Conservation (phyloP, 2,329 filamentous ascomycete genomes). For the Pseudogymnoascus sp. region DNA sequence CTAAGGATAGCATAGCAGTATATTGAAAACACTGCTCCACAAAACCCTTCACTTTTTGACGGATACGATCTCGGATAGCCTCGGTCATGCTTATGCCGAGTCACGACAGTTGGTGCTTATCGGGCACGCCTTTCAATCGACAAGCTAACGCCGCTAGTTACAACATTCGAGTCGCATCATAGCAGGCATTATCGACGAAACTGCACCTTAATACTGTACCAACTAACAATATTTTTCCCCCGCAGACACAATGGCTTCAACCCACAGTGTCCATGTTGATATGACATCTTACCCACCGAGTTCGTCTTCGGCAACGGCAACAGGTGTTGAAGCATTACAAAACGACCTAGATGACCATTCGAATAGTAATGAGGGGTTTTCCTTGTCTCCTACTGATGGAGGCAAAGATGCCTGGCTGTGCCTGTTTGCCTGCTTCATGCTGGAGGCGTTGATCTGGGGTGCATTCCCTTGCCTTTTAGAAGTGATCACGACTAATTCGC, state of each 20-base stretch:
- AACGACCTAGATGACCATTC: background rate
- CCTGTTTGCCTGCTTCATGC: slow-evolving; percentile 36
- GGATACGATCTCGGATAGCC: no score
- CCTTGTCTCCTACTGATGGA: slow-evolving; percentile 27
- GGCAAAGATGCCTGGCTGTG: slow-evolving; percentile 41
- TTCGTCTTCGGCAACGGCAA: background rate
- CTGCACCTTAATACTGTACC: background rate
- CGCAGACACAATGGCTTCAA: background rate
- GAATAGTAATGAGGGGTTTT: background rate
- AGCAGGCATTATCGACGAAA: background rate
- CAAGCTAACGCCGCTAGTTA: background rate
- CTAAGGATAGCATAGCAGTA: no score
- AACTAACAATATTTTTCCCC: background rate
- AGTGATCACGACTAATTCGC: background rate
- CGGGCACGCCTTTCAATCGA: background rate
- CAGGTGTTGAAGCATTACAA: background rate
- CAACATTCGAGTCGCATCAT: background rate
- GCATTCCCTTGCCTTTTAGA: slow-evolving; percentile 14
- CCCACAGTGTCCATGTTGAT: background rate
- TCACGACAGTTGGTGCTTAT: background rate
- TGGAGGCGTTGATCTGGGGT: slow-evolving; percentile 45
- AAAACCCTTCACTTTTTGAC: no score
- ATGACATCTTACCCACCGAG: background rate
- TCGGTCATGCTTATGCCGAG: no score
- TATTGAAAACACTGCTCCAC: no score